phyloP scores from a whole-genome alignment of 257 asterid genomes.

The Knoxia roxburghii region DNA sequence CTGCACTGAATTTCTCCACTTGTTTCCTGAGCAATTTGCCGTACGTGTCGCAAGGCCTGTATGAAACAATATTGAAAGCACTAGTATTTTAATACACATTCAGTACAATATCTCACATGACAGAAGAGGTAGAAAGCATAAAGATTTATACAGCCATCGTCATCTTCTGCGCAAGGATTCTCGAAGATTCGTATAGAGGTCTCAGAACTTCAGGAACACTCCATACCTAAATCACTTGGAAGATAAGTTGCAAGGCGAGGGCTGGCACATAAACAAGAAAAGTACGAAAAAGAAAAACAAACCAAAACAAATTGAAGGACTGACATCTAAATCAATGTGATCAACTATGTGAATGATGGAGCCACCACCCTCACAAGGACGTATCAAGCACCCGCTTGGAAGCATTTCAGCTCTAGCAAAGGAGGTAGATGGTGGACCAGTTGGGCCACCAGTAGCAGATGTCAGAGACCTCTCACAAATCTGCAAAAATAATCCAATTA shows the following conservation, averaged over 20 bases:
- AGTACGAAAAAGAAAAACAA: neutral
- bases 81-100: too few relatives aligned
- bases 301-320: conserved; percentile 8
- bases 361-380: conserved; percentile 97
- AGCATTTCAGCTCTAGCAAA: conserved; percentile 88
- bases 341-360: conserved; percentile 89
- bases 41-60: conserved; percentile 75
- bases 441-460: conserved; percentile 74
- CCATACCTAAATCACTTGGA: conserved; percentile 42
- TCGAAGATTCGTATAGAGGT: conserved; percentile 97
- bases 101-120: neutral
- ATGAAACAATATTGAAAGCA: neutral
- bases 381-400: conserved; percentile 83
- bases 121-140: neutral
- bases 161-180: conserved; percentile 89
- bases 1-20: conserved; percentile 79
- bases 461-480: conserved; percentile 91
- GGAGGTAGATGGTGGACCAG: conserved; percentile 68
- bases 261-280: neutral
- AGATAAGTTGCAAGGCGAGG: neutral
- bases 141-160: conserved; percentile 71
- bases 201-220: conserved; percentile 92
- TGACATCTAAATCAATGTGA: conserved; percentile 79
- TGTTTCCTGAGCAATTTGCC: conserved; percentile 90
- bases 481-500: conserved; percentile 30